Conservation (phyloP, 495 filamentous ascomycete species). For the Neurospora africana region DNA sequence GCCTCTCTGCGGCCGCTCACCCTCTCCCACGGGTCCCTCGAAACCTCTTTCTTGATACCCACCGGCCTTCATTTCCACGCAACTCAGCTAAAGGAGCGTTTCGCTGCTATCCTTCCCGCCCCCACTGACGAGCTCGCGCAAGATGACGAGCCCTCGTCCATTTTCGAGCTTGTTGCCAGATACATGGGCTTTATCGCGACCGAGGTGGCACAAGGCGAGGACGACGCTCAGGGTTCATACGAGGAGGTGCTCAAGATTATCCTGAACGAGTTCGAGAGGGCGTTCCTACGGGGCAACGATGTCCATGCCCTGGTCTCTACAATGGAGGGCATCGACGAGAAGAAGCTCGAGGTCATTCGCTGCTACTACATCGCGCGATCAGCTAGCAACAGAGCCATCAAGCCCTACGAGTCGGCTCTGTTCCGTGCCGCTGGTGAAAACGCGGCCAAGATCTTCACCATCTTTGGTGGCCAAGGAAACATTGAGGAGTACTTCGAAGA, state of each 20-base stretch:
- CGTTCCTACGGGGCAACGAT: slow-evolving; percentile 89
- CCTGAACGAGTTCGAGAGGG: slow-evolving; percentile 89
- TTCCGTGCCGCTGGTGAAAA: slow-evolving; percentile 77
- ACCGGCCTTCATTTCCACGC: slow-evolving; percentile 93
- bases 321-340: slow-evolving; percentile 76
- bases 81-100: slow-evolving; percentile 78
- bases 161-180: slow-evolving; percentile 78
- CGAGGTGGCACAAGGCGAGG: slow-evolving; percentile 84
- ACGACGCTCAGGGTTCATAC: slow-evolving; percentile 72
- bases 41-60: slow-evolving; percentile 87
- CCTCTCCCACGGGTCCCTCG: slow-evolving; percentile 85
- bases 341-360: slow-evolving; percentile 77
- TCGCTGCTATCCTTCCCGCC: slow-evolving; percentile 69
- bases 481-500: slow-evolving; percentile 99
- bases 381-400: slow-evolving; percentile 70
- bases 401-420: slow-evolving; percentile 83
- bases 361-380: slow-evolving; percentile 85
- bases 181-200: slow-evolving; percentile 81
- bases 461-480: slow-evolving; percentile 98
- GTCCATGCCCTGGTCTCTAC: slow-evolving; percentile 80
- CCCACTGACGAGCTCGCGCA: slow-evolving; percentile 94
- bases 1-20: slow-evolving; percentile 82
- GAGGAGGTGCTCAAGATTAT: slow-evolving; percentile 80
- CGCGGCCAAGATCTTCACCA: slow-evolving; percentile 69
- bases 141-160: slow-evolving; percentile 94